Conservation (phyloP, 2,329 filamentous ascomycete genomes). For the Esteya vermicola region DNA sequence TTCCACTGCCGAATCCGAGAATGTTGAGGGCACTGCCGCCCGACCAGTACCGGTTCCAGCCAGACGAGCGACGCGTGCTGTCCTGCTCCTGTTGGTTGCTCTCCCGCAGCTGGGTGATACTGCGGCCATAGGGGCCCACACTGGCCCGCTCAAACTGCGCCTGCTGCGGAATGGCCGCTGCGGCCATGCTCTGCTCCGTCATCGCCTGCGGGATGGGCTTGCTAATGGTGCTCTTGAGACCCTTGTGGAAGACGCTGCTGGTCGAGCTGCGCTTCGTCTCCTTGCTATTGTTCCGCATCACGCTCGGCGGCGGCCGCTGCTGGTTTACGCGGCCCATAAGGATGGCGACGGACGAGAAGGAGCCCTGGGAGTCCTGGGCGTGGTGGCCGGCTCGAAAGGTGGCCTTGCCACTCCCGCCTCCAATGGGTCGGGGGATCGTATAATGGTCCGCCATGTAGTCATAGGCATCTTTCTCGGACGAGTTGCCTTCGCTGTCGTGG, state of each 20-base stretch:
- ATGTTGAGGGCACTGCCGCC: slow-evolving; percentile 56
- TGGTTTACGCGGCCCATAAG: slow-evolving; percentile 47
- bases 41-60: slow-evolving; percentile 68
- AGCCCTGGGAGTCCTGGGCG: slow-evolving; percentile 37
- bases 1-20: slow-evolving; percentile 39
- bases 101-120: slow-evolving; percentile 11
- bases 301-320: slow-evolving; percentile 22
- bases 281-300: slow-evolving; percentile 29
- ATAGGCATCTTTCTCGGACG: slow-evolving; percentile 44
- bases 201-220: slow-evolving; percentile 40
- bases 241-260: slow-evolving; percentile 45
- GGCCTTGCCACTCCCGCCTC: slow-evolving; percentile 15
- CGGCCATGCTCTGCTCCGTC: slow-evolving; percentile 4
- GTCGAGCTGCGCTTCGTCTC: slow-evolving; percentile 36
- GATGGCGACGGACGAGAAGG: slow-evolving; percentile 50
- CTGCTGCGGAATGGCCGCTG: slow-evolving; percentile 16
- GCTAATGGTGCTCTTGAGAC: slow-evolving; percentile 48
- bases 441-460: slow-evolving; percentile 32
- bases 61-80: slow-evolving; percentile 46
- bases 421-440: slow-evolving; percentile 18
- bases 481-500: slow-evolving; percentile 25
- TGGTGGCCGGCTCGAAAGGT: slow-evolving; percentile 38
- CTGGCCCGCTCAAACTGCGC: slow-evolving; percentile 19
- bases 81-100: slow-evolving; percentile 21
- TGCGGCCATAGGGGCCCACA: slow-evolving; percentile 2